A percentile compares a stretch with the other conserved stretches of the same genome.
These are phyloP conservation scores for Rostrohypoxylon terebratum DNA, from an alignment of 495 filamentous ascomycete species.

Conservation along the genomic window DNA sequence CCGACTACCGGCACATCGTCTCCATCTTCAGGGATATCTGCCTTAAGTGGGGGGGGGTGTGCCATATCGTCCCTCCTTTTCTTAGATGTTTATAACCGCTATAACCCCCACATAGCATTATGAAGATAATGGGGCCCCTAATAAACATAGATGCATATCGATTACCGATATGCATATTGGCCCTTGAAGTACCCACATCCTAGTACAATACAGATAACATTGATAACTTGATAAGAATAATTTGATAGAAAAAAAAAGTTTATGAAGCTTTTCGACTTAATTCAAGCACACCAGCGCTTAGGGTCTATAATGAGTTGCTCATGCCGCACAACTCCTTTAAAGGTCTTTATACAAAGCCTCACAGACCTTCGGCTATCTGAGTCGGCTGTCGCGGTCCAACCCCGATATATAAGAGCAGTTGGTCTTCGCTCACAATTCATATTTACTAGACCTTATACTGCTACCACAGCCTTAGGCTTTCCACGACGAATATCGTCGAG, in stretches of 20 bases:
- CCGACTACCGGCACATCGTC: conserved; percentile 28
- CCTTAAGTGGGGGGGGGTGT: conserved; percentile 56
- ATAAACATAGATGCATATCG: neutral
- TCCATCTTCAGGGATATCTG: neutral
- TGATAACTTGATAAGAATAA: neutral
- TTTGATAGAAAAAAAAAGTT: conserved; percentile 15
- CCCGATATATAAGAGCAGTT: conserved; percentile 11
- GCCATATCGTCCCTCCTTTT: neutral
- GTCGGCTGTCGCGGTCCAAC: conserved; percentile 22
- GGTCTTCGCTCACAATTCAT: conserved; percentile 12
- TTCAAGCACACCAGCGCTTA: conserved; percentile 3
- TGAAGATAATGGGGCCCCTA: neutral
- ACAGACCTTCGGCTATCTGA: conserved; percentile 55
- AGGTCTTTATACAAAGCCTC: conserved; percentile 63
- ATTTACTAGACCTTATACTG: conserved; percentile 23
- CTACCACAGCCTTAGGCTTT: conserved; percentile 21
- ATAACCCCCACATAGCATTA: neutral
- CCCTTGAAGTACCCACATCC: neutral
- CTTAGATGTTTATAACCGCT: neutral
- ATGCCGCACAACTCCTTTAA: conserved; percentile 59
- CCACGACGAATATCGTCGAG: neutral
- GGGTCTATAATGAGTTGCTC: conserved; percentile 60
- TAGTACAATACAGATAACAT: too few relatives aligned
- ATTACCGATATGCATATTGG: neutral
- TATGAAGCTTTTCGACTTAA: conserved; percentile 3